Evolutionary conservation across 176 grass and related monocot genomes (phyloP).

Genomic region (Cenchrus fungigraminus): DNA sequence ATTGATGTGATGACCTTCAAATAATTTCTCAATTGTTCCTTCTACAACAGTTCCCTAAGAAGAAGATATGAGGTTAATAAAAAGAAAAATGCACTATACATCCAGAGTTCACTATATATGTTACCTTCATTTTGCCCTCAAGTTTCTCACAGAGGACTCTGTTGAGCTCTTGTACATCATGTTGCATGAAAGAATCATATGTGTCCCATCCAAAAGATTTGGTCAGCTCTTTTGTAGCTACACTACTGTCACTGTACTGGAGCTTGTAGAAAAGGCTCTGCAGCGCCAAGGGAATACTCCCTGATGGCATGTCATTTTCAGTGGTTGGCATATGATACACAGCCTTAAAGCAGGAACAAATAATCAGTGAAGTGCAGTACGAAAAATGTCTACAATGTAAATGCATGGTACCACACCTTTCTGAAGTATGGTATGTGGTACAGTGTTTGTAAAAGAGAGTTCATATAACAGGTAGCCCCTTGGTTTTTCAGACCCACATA

Average conservation of each 20-base stretch:
- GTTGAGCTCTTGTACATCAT: constrained; percentile 94
- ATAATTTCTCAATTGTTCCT: constrained; percentile 87
- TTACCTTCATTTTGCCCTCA: constrained; percentile 96
- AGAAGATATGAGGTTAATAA: constrained; percentile 46
- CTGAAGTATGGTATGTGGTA: constrained; percentile 96
- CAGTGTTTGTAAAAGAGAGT: constrained; percentile 92
- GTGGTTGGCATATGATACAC: constrained; percentile 99
- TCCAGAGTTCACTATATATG: constrained; percentile 24
- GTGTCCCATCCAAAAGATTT: constrained; percentile 99
- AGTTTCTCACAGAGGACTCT: constrained; percentile 96
- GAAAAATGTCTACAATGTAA: constrained; percentile 31
- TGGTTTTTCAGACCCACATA: constrained; percentile 94
- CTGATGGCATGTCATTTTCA: constrained; percentile 91
- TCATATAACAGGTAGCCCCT: constrained; percentile 97
- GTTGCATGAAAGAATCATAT: constrained; percentile 99
- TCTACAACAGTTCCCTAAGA: constrained; percentile 91
- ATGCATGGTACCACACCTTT: constrained; percentile 54
- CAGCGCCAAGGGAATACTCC: constrained; percentile 89
- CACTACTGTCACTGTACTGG: constrained; percentile 86
- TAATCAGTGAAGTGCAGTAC: constrained; percentile 9
- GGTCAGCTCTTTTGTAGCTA: constrained; percentile 93
- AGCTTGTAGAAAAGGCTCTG: constrained; percentile 97
- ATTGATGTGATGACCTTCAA: constrained; percentile 96
- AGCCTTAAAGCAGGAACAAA: constrained; percentile 49
- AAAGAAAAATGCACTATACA: constrained; percentile 12